A percentile compares a stretch with the other conserved stretches of the same genome.
Conservation (phyloP, 2,329 filamentous ascomycete species). For the Ceratocystis ficicola region DNA sequence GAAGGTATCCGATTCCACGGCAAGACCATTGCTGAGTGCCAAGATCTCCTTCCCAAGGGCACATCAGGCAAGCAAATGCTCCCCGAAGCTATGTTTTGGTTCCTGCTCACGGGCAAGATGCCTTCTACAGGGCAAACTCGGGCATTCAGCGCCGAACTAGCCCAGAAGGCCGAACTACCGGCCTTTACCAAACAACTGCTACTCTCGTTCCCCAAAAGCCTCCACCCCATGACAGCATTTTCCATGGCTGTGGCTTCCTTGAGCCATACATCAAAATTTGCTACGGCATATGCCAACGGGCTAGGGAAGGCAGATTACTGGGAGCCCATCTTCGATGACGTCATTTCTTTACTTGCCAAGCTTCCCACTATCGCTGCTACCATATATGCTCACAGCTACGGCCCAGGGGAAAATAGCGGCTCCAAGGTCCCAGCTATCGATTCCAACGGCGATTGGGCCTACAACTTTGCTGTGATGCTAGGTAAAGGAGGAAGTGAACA, state of each 20-base stretch:
- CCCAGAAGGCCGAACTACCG: conserved; percentile 73
- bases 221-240: conserved; percentile 98
- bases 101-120: conserved; percentile 84
- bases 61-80: conserved; percentile 91
- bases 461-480: conserved; percentile 96
- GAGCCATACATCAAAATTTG: conserved; percentile 88
- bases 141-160: conserved; percentile 70
- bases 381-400: conserved; percentile 89
- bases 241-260: conserved; percentile 90
- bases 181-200: conserved; percentile 77
- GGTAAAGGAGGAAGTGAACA: conserved; percentile 81
- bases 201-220: conserved; percentile 73
- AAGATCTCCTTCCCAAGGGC: conserved; percentile 84
- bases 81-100: conserved; percentile 99
- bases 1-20: conserved; percentile 98
- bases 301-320: conserved; percentile 95
- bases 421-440: conserved; percentile 67
- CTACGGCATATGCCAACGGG: conserved; percentile 81
- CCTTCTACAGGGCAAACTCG: conserved; percentile 74
- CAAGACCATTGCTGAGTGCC: conserved; percentile 95
- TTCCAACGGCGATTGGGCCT: conserved; percentile 83
- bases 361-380: conserved; percentile 92
- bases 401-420: conserved; percentile 43
- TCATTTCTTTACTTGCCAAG: conserved; percentile 86
- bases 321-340: conserved; percentile 95